A percentile compares a stretch with the other conserved stretches of the same genome.
Evolutionary conservation across 2,329 filamentous ascomycete genomes (phyloP).

Genomic region (Aspergillus arachidicola): DNA sequence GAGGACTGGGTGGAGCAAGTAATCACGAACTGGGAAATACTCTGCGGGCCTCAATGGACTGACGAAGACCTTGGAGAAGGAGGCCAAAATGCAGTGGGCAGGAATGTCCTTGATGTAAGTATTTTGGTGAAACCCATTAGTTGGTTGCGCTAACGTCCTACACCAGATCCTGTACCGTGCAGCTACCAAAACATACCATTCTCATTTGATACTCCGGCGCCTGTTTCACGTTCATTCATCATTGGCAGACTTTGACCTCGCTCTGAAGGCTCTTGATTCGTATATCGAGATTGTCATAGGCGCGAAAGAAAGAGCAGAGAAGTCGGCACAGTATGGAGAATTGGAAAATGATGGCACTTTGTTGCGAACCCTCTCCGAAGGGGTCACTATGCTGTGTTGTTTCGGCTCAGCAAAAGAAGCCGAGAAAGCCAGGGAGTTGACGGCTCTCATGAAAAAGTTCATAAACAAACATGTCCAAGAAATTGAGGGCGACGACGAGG

Average conservation of each 20-base stretch:
- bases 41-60: conserved; percentile 78
- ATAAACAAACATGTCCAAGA: conserved; percentile 61
- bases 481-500: conserved; percentile 21
- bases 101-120: conserved; percentile 70
- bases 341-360: conserved; percentile 79
- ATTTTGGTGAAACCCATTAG: not conserved
- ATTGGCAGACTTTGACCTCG: conserved; percentile 87
- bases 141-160: not conserved
- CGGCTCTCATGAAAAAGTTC: conserved; percentile 72
- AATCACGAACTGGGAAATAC: conserved; percentile 80
- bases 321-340: conserved; percentile 63
- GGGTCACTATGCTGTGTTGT: conserved; percentile 76
- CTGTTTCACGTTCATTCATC: conserved; percentile 86
- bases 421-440: conserved; percentile 75
- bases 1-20: conserved; percentile 80
- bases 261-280: conserved; percentile 86
- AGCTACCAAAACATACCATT: conserved; percentile 93
- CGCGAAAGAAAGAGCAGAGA: conserved; percentile 80
- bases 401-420: conserved; percentile 76
- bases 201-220: conserved; percentile 80
- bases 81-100: conserved; percentile 73
- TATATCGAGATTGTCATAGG: conserved; percentile 87
- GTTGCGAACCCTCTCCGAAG: conserved; percentile 76
- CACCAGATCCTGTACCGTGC: conserved; percentile 81
- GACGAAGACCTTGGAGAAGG: conserved; percentile 80